Evolutionary conservation across 2,329 filamentous ascomycete genomes (phyloP).

Genomic region (Calonectria honghensis): DNA sequence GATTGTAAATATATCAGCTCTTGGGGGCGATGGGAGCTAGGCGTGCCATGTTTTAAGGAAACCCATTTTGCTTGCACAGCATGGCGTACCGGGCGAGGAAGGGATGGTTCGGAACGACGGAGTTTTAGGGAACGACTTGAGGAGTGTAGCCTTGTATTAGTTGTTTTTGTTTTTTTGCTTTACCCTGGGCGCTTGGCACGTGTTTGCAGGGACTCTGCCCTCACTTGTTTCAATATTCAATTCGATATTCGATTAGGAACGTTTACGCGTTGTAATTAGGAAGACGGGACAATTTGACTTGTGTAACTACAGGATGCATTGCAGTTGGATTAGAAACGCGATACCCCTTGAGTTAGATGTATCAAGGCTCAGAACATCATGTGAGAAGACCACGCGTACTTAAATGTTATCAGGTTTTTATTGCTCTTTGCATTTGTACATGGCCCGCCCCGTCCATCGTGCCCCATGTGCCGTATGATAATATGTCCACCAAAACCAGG

Average conservation of each 20-base stretch:
- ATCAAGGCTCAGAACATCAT: slow-evolving; percentile 9
- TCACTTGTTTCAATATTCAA: slow-evolving; percentile 42
- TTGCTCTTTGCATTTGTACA: neutral
- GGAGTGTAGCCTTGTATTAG: slow-evolving; percentile 44
- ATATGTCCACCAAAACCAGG: neutral
- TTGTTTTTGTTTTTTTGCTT: slow-evolving; percentile 37
- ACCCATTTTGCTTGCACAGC: slow-evolving; percentile 51
- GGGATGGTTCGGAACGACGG: slow-evolving; percentile 47
- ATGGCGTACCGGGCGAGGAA: slow-evolving; percentile 53
- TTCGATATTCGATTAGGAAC: slow-evolving; percentile 32
- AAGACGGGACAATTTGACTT: slow-evolving; percentile 38
- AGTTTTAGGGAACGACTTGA: slow-evolving; percentile 49
- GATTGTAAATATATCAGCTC: slow-evolving; percentile 38
- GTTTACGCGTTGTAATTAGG: slow-evolving; percentile 43
- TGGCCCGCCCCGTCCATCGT: neutral
- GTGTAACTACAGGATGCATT: slow-evolving; percentile 31
- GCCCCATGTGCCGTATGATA: neutral
- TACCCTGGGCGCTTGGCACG: slow-evolving; percentile 43
- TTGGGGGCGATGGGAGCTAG: slow-evolving; percentile 42
- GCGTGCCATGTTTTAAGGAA: slow-evolving; percentile 50
- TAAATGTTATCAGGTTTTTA: neutral
- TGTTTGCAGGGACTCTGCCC: slow-evolving; percentile 40
- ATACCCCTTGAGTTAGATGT: slow-evolving; percentile 38
- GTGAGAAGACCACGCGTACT: neutral
- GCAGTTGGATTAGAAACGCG: slow-evolving; percentile 39